Evolutionary conservation across 352 stramenopile species (phyloP).

Genomic region (Stephanocyclus meneghinianus): DNA sequence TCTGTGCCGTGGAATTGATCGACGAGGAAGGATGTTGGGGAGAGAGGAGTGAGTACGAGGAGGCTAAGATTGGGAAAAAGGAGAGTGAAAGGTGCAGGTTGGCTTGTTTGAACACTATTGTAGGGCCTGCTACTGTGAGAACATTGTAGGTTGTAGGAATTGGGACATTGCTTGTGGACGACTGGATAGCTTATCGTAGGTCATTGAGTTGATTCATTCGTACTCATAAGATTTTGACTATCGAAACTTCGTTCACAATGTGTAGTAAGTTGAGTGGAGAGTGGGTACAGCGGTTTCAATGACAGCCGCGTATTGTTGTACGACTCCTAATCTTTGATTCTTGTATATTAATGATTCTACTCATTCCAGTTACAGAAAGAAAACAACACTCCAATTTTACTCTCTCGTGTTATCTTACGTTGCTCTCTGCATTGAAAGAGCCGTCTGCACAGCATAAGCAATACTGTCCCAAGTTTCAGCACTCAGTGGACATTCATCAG

Average conservation of each 20-base stretch:
- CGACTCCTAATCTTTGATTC: no score
- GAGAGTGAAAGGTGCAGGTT: constrained; percentile 46
- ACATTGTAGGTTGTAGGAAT: constrained; percentile 22
- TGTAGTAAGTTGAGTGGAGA: no score
- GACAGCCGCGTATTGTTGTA: no score
- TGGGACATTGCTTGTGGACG: background rate
- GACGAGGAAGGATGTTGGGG: constrained; percentile 60
- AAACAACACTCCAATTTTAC: no score
- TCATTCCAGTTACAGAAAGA: no score
- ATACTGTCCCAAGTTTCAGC: constrained; percentile 2
- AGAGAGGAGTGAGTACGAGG: constrained; percentile 68
- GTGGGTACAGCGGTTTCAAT: no score
- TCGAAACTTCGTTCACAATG: no score
- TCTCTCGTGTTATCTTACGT: background rate
- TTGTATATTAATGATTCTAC: no score
- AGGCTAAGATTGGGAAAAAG: constrained; percentile 50
- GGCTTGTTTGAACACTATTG: constrained; percentile 77
- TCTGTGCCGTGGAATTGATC: constrained; percentile 70
- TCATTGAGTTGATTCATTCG: no score
- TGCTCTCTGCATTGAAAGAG: background rate
- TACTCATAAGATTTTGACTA: no score
- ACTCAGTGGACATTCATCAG: constrained; percentile 7
- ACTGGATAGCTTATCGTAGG: no score
- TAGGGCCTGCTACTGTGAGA: constrained; percentile 65
- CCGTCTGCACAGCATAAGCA: background rate